phyloP scores from a whole-genome alignment of 768 basidiomycete genomes.

The Peribolospora kevripleyi region DNA sequence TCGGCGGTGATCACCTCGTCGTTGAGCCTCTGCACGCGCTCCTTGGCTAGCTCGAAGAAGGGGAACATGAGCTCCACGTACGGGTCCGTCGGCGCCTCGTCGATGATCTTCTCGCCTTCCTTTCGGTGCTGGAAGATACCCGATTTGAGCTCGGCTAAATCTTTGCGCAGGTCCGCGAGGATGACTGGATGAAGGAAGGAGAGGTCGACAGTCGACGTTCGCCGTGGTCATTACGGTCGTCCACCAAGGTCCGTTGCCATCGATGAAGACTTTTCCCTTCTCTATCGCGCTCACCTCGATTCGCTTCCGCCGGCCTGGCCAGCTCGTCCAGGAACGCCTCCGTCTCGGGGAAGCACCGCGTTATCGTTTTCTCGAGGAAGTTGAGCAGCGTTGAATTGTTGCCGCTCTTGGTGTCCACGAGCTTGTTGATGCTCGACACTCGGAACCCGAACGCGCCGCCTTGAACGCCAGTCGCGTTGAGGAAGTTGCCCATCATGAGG shows the following conservation, averaged over 20 bases:
- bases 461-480: conserved; percentile 88
- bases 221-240: neutral
- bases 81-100: conserved; percentile 30
- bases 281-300: conserved; percentile 38
- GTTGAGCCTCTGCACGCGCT: conserved; percentile 52
- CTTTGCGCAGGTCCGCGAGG: conserved; percentile 59
- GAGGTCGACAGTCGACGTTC: conserved; percentile 1
- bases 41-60: conserved; percentile 51
- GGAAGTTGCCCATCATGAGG: conserved; percentile 85
- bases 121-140: conserved; percentile 44
- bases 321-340: conserved; percentile 73
- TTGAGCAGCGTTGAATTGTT: conserved; percentile 84
- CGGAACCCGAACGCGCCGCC: conserved; percentile 94
- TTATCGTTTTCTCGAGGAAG: conserved; percentile 70
- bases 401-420: conserved; percentile 91
- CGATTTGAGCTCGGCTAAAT: conserved; percentile 41
- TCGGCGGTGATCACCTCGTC: conserved; percentile 76
- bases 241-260: neutral
- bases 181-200: conserved; percentile 34
- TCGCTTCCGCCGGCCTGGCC: conserved; percentile 68
- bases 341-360: conserved; percentile 67
- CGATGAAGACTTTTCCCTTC: conserved; percentile 7
- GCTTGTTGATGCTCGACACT: conserved; percentile 93
- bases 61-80: conserved; percentile 83
- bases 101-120: conserved; percentile 47